phyloP scores from a whole-genome alignment of 257 asterid genomes.

The Rubia yunnanensis region DNA sequence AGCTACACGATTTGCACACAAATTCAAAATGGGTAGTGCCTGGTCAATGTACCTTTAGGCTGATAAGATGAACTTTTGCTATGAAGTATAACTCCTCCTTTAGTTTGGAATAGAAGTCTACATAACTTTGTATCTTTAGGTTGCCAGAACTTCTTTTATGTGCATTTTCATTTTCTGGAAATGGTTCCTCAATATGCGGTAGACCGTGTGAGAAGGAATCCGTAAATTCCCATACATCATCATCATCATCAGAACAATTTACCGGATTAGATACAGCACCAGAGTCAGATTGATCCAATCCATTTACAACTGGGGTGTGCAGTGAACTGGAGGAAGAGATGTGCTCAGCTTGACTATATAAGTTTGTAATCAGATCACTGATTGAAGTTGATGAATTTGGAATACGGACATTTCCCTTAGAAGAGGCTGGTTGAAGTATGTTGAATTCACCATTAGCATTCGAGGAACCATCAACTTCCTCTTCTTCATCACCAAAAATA shows the following conservation, averaged over 20 bases:
- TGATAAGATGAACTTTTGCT: slow-evolving; percentile 34
- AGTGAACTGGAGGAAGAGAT: slow-evolving; percentile 23
- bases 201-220: slow-evolving; percentile 34
- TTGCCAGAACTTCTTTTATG: slow-evolving; percentile 27
- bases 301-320: slow-evolving; percentile 23
- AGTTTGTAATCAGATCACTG: slow-evolving; percentile 52
- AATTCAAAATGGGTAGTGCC: background rate
- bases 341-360: slow-evolving; percentile 51
- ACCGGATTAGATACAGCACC: slow-evolving; percentile 23
- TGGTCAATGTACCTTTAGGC: slow-evolving; percentile 37
- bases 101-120: slow-evolving; percentile 54
- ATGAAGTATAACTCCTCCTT: slow-evolving; percentile 37
- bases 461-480: slow-evolving; percentile 33
- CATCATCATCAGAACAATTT: slow-evolving; percentile 35
- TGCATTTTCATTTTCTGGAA: slow-evolving; percentile 26
- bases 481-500: slow-evolving; percentile 57
- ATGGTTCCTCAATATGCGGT: slow-evolving; percentile 20
- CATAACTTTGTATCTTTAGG: slow-evolving; percentile 33
- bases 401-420: slow-evolving; percentile 29
- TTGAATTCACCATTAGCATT: slow-evolving; percentile 34
- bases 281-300: slow-evolving; percentile 21
- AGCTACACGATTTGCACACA: background rate
- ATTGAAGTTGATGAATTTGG: slow-evolving; percentile 30
- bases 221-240: slow-evolving; percentile 48
- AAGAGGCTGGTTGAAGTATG: slow-evolving; percentile 26